Evolutionary conservation across 805 yeast genomes (phyloP).

Genomic region (Pichia californica): DNA sequence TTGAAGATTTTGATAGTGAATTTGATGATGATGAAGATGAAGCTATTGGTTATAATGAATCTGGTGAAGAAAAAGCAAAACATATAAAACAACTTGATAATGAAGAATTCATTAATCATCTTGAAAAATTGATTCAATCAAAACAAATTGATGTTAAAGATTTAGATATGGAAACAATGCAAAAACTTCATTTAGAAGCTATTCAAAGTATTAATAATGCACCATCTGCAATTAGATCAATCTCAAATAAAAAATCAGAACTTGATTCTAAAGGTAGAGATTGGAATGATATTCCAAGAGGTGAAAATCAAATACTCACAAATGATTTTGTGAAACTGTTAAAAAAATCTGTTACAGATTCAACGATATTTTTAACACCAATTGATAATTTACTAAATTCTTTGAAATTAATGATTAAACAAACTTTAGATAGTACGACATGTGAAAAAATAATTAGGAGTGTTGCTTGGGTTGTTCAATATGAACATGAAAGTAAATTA

Average conservation of each 20-base stretch:
- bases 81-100: conserved; percentile 8
- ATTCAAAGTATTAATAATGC: conserved; percentile 8
- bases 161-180: conserved; percentile 1
- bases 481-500: conserved; percentile 21
- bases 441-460: conserved; percentile 41
- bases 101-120: conserved; percentile 1
- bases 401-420: conserved; percentile 24
- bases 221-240: conserved; percentile 32
- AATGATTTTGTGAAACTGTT: conserved; percentile 21
- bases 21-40: conserved; percentile 17
- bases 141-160: conserved; percentile 1
- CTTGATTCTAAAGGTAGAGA: conserved; percentile 58
- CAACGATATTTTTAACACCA: conserved; percentile 21
- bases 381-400: conserved; percentile 22
- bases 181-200: conserved; percentile 4
- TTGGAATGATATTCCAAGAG: conserved; percentile 69
- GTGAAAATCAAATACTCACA: conserved; percentile 38
- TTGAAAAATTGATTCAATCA: neutral
- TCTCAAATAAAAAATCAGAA: conserved; percentile 31
- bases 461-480: conserved; percentile 45
- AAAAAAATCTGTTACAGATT: conserved; percentile 18
- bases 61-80: conserved; percentile 3
- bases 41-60: conserved; percentile 7
- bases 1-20: conserved; percentile 20
- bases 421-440: conserved; percentile 20